Conservation (phyloP, 176 grass and related monocot species). For the Cocos nucifera region DNA sequence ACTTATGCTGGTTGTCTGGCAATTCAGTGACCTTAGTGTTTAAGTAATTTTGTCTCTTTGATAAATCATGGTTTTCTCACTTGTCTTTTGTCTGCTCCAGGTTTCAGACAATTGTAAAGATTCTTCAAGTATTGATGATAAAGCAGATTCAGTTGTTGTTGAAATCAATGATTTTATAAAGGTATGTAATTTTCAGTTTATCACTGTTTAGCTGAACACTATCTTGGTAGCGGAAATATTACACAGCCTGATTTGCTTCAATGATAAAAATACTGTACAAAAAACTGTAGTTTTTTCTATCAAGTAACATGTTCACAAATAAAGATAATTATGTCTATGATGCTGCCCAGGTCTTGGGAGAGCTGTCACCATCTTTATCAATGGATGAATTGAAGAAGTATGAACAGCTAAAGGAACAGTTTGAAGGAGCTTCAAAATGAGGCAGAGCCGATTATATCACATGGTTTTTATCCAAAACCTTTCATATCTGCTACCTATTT, state of each 20-base stretch:
- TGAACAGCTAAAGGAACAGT: slow-evolving; percentile 49
- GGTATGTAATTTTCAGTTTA: slow-evolving; percentile 22
- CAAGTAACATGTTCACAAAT: background rate
- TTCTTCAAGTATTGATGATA: slow-evolving; percentile 40
- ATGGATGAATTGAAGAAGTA: slow-evolving; percentile 54
- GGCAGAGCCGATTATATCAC: no score
- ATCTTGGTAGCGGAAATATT: background rate
- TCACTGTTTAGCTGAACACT: background rate
- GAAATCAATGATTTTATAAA: slow-evolving; percentile 72
- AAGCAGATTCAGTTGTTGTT: slow-evolving; percentile 48
- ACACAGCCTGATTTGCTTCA: no score
- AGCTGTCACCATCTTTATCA: slow-evolving; percentile 63
- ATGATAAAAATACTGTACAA: no score
- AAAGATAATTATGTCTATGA: background rate
- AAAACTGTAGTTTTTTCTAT: background rate
- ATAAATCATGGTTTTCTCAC: background rate
- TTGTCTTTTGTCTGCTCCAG: slow-evolving; percentile 7
- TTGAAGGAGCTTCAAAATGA: slow-evolving; percentile 67
- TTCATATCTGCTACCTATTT: no score
- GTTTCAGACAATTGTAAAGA: slow-evolving; percentile 18
- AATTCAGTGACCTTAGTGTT: background rate
- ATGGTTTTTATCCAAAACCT: no score
- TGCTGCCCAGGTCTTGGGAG: slow-evolving; percentile 42
- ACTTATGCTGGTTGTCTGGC: background rate
- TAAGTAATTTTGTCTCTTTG: background rate